Evolutionary conservation across 345 rosid species (phyloP).

Genomic region (Arabis hirsuta): DNA sequence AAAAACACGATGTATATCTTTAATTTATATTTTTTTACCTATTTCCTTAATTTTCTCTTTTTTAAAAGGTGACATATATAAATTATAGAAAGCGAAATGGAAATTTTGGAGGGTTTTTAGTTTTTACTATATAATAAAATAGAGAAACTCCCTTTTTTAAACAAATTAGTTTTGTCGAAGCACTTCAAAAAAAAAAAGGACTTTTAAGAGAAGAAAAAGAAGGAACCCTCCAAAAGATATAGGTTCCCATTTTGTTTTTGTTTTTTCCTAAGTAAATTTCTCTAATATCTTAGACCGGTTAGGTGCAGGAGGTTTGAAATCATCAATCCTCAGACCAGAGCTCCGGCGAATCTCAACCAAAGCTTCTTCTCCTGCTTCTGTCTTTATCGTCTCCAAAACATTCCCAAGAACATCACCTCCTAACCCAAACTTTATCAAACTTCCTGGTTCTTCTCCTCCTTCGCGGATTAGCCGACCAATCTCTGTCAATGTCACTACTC

Average conservation of each 20-base stretch:
- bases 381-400: constrained; percentile 64
- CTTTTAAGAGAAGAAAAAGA: constrained; percentile 9
- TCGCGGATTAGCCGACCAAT: constrained; percentile 57
- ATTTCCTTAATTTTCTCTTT: no score
- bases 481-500: constrained; percentile 57
- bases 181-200: constrained; percentile 13
- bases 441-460: constrained; percentile 83
- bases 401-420: constrained; percentile 87
- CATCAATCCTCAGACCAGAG: constrained; percentile 69
- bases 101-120: constrained; percentile 20
- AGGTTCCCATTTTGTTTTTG: constrained; percentile 35
- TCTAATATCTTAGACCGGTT: constrained; percentile 68
- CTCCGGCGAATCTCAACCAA: constrained; percentile 56
- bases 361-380: constrained; percentile 61
- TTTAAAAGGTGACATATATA: no score
- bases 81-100: not conserved
- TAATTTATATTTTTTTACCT: no score
- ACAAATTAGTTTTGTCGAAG: constrained; percentile 37
- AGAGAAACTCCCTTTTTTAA: constrained; percentile 36
- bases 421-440: constrained; percentile 62
- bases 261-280: constrained; percentile 63
- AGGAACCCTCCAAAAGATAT: constrained; percentile 45
- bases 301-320: constrained; percentile 66
- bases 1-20: no score
- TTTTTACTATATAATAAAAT: constrained; percentile 37